Evolutionary conservation across 768 basidiomycete species (phyloP).

Genomic region (Clathrus columnatus): DNA sequence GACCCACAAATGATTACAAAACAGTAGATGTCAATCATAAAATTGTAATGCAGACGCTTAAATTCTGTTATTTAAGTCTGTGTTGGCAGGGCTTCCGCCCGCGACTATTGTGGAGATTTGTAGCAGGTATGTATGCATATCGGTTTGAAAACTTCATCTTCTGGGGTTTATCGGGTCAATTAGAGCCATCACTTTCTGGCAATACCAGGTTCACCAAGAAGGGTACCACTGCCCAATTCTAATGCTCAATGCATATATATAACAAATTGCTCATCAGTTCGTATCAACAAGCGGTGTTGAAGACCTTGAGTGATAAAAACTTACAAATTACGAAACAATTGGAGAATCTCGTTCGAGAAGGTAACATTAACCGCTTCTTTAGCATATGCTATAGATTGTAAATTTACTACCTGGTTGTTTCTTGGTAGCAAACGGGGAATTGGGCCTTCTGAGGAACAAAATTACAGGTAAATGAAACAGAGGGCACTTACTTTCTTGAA

Average conservation of each 20-base stretch:
- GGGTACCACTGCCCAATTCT: conserved; percentile 34
- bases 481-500: too few relatives aligned
- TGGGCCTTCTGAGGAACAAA: conserved; percentile 62
- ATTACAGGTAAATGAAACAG: conserved; percentile 39
- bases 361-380: conserved; percentile 31
- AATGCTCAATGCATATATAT: not conserved
- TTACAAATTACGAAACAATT: conserved; percentile 77
- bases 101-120: conserved; percentile 74
- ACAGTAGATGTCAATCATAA: conserved; percentile 40
- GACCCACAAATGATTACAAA: conserved; percentile 87
- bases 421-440: conserved; percentile 63
- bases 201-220: conserved; percentile 84
- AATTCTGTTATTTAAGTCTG: conserved; percentile 44
- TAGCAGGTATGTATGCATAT: conserved; percentile 40
- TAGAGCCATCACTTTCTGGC: conserved; percentile 90
- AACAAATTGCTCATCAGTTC: conserved; percentile 34
- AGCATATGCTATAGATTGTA: not conserved
- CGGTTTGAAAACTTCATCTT: not conserved
- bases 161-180: conserved; percentile 45
- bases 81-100: conserved; percentile 72
- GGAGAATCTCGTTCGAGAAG: conserved; percentile 80
- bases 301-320: conserved; percentile 75
- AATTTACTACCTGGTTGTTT: not conserved
- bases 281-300: conserved; percentile 77
- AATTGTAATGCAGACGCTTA: not conserved